phyloP scores from a whole-genome alignment of 768 basidiomycete species.

The Tulasnella sp. region DNA sequence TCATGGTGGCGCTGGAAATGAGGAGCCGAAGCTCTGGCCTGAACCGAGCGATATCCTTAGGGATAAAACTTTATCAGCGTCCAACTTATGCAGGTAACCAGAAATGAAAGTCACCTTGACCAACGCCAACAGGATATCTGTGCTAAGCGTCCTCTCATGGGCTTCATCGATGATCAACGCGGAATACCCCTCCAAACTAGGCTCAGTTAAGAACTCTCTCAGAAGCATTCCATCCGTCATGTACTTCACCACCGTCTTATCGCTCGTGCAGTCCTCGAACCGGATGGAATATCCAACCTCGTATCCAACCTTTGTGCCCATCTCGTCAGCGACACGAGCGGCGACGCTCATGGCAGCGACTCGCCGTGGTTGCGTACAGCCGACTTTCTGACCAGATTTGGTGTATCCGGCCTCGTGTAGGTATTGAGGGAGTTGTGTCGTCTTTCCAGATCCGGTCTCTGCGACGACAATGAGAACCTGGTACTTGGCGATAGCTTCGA shows the following conservation, averaged over 20 bases:
- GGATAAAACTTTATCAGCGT: conserved; percentile 25
- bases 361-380: conserved; percentile 95
- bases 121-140: conserved; percentile 95
- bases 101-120: conserved; percentile 60
- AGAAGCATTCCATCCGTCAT: conserved; percentile 99
- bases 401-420: conserved; percentile 97
- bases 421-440: conserved; percentile 96
- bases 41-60: conserved; percentile 89
- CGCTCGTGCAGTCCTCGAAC: conserved; percentile 98
- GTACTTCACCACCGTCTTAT: conserved; percentile 97
- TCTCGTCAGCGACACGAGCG: conserved; percentile 96
- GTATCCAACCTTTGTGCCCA: conserved; percentile 93
- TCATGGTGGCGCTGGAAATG: conserved; percentile 88
- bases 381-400: conserved; percentile 72
- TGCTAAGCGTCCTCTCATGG: conserved; percentile 93
- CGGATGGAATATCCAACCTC: conserved; percentile 99
- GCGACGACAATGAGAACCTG: conserved; percentile 97
- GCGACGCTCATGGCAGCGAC: conserved; percentile 99
- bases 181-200: conserved; percentile 88
- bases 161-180: conserved; percentile 97
- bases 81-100: conserved; percentile 18
- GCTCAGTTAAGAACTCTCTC: conserved; percentile 94
- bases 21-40: conserved; percentile 85
- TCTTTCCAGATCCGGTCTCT: conserved; percentile 98
- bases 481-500: conserved; percentile 79